Percentiles rank a stretch among this genome's conserved stretches.
These are phyloP conservation scores for Ophiostoma perfectum DNA, from an alignment of 2,329 filamentous ascomycete species.

Conservation along the genomic window DNA sequence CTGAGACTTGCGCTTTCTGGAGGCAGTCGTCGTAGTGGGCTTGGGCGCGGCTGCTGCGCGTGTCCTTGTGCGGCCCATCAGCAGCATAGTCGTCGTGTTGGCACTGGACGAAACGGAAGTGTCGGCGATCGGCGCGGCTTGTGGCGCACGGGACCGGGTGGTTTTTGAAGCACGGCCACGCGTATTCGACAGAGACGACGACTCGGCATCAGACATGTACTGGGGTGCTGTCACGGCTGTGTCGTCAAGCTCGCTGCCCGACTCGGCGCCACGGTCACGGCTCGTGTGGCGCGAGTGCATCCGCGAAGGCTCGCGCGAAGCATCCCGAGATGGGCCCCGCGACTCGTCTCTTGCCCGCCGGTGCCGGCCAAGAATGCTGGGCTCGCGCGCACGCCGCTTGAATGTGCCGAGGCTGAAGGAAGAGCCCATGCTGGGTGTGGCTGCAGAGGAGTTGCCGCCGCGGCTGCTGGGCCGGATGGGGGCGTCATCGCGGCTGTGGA, in stretches of 20 bases:
- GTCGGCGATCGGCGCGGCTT: constrained; percentile 3
- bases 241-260: constrained; percentile 23
- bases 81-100: constrained; percentile 23
- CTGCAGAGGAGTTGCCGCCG: constrained; percentile 36
- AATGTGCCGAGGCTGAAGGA: constrained; percentile 54
- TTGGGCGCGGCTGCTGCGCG: background rate
- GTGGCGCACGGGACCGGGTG: constrained; percentile 3
- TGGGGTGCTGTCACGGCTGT: background rate
- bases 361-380: constrained; percentile 54
- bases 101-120: constrained; percentile 16
- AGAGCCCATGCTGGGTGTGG: constrained; percentile 45
- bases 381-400: constrained; percentile 52
- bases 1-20: constrained; percentile 27
- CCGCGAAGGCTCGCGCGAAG: constrained; percentile 7
- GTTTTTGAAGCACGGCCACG: background rate
- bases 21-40: background rate
- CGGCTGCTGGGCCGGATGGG: constrained; percentile 51
- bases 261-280: constrained; percentile 22
- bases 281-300: constrained; percentile 35
- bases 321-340: constrained; percentile 30
- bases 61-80: constrained; percentile 19
- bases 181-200: constrained; percentile 9
- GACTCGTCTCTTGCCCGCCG: constrained; percentile 29
- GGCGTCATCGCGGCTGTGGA: constrained; percentile 46
- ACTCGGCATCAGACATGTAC: constrained; percentile 19